phyloP scores from a whole-genome alignment of 2,329 filamentous ascomycete genomes.

The Alternaria ethzedia region DNA sequence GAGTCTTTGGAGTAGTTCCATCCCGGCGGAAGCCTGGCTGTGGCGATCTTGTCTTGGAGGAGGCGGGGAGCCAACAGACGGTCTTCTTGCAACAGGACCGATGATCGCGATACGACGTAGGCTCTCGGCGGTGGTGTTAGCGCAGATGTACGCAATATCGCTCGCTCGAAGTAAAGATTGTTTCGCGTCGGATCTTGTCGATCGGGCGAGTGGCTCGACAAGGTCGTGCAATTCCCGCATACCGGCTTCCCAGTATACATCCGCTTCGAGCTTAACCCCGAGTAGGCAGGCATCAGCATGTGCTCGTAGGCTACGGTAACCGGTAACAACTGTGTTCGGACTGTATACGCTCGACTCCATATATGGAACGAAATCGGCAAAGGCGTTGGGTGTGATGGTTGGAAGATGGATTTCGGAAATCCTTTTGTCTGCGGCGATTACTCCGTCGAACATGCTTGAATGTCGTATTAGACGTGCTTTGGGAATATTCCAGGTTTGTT shows the following conservation, averaged over 20 bases:
- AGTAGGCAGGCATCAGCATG: constrained; percentile 15
- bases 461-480: constrained; percentile 11
- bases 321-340: constrained; percentile 9
- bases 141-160: constrained; percentile 21
- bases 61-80: neutral
- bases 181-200: neutral
- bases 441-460: constrained; percentile 7
- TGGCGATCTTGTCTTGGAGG: neutral
- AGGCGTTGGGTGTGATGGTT: constrained; percentile 5
- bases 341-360: constrained; percentile 26
- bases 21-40: neutral
- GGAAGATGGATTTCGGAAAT: neutral
- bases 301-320: constrained; percentile 12
- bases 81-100: neutral
- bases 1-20: constrained; percentile 9
- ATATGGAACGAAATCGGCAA: constrained; percentile 27
- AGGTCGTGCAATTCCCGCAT: constrained; percentile 13
- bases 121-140: neutral
- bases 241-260: constrained; percentile 11
- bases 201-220: constrained; percentile 11
- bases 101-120: neutral
- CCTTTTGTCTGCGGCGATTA: neutral
- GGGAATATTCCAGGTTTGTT: constrained; percentile 17
- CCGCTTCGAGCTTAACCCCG: constrained; percentile 12
- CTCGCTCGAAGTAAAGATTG: constrained; percentile 4